Evolutionary conservation across 2,329 filamentous ascomycete species (phyloP), one percentile per base, ranked within the genome.

Genomic region (Cytospora paraplurivora): DNA sequence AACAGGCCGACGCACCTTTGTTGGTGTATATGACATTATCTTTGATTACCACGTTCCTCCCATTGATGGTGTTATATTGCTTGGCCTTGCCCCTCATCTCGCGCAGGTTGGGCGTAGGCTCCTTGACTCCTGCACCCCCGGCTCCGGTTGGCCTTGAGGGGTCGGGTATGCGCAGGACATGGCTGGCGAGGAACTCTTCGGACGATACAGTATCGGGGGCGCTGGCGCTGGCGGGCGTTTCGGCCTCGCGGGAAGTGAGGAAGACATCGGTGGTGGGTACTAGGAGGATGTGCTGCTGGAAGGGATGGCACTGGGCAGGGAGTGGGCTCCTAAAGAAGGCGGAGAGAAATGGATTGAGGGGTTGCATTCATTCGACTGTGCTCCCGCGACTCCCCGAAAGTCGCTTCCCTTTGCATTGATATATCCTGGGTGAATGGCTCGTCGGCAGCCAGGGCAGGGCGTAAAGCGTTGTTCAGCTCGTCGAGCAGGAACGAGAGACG

Each of bases 251-350:
- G 75, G 87, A 89, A 73, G 90, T 91, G 72, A 97, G 85, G 73
- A 99, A 88, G 69, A 93, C 89, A 78, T 98, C 94, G 74, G 94
- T 97, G 60, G 91, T 90, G 54, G 95, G 95, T 44, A 98, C 94
- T 58, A 99, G 89, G 62, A 99, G 86, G 72, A 99, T 88, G 82
- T 98, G 92, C 76, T 96, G 92, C 77, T 95, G 90, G 68, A 93
- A 85, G 62, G 95, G 93, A 68, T 89, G 87, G 83, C 95, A 98
- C 88, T 98, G 94, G 72, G 90, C 83, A 71, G 91, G 90, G 75
- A 97, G 85, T 77, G 92, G 88, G 86, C 93, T 98, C 82, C 92
- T 93, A 85, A 97, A 97, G 88, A 99, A 98, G 84, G 94, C 93
- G 83, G 91, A 89, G 78, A 99, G 85, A 81, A 97, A 98, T 77